phyloP scores from a whole-genome alignment of 495 filamentous ascomycete species.

The Lophiostoma macrostomum region DNA sequence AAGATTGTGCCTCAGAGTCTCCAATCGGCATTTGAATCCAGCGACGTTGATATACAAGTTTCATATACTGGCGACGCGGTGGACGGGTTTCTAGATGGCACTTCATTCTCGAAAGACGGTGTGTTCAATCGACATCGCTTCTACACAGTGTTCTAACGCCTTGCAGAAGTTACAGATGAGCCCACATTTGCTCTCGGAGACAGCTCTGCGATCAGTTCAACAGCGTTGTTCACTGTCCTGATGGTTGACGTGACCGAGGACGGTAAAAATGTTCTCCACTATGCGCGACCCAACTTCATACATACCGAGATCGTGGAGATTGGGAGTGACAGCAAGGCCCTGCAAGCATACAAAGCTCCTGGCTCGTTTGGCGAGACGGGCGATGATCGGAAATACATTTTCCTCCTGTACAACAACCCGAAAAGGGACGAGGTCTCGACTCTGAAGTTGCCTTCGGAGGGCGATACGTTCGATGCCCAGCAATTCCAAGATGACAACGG shows the following conservation, averaged over 20 bases:
- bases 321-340: not conserved
- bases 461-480: slow-evolving; percentile 29
- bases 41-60: slow-evolving; percentile 12
- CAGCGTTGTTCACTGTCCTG: slow-evolving; percentile 21
- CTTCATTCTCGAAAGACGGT: slow-evolving; percentile 18
- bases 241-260: slow-evolving; percentile 29
- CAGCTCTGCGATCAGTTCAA: slow-evolving; percentile 17
- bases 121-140: not conserved
- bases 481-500: slow-evolving; percentile 32
- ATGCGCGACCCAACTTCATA: slow-evolving; percentile 22
- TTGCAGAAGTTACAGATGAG: slow-evolving; percentile 11
- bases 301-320: slow-evolving; percentile 11
- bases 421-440: not conserved
- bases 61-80: slow-evolving; percentile 11
- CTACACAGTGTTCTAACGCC: not conserved
- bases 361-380: slow-evolving; percentile 31
- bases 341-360: slow-evolving; percentile 26
- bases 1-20: slow-evolving; percentile 13
- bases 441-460: slow-evolving; percentile 22
- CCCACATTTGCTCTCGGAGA: slow-evolving; percentile 30
- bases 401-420: slow-evolving; percentile 29
- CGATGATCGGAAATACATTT: slow-evolving; percentile 30
- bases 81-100: slow-evolving; percentile 21
- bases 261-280: slow-evolving; percentile 23
- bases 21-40: not conserved